phyloP scores from a whole-genome alignment of 2,329 filamentous ascomycete genomes.

The Huntiella bhutanensis region DNA sequence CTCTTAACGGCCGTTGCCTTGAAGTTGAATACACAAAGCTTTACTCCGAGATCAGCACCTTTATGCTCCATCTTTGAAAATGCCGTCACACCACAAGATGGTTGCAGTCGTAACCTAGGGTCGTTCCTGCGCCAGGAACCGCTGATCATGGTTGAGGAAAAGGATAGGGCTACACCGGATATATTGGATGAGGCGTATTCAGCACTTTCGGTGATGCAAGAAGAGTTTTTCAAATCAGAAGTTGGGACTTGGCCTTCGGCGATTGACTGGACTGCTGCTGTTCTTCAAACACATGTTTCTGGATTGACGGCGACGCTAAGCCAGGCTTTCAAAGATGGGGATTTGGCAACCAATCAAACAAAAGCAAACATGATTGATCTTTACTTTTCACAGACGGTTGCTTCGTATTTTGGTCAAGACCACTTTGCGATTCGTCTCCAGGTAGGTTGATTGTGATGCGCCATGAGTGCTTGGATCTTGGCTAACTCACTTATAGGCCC shows the following conservation, averaged over 20 bases:
- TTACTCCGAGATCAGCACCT: slow-evolving; percentile 1
- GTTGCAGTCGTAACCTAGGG: slow-evolving; percentile 3
- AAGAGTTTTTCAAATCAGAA: slow-evolving; percentile 57
- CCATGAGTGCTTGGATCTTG: not conserved
- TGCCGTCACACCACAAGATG: slow-evolving; percentile 8
- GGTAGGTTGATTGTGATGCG: slow-evolving; percentile 15
- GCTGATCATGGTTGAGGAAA: not conserved
- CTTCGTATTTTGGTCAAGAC: slow-evolving; percentile 78
- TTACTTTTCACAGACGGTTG: slow-evolving; percentile 58
- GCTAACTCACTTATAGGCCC: slow-evolving; percentile 37
- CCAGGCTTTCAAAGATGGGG: slow-evolving; percentile 27
- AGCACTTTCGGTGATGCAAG: slow-evolving; percentile 59
- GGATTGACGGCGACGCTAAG: slow-evolving; percentile 56
- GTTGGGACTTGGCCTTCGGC: slow-evolving; percentile 65
- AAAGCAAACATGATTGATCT: slow-evolving; percentile 65
- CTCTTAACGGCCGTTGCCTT: slow-evolving; percentile 7
- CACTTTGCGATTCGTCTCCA: slow-evolving; percentile 50
- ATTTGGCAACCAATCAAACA: slow-evolving; percentile 25
- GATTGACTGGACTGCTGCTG: slow-evolving; percentile 88
- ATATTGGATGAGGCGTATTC: slow-evolving; percentile 33
- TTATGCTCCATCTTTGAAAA: slow-evolving; percentile 12
- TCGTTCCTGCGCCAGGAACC: slow-evolving; percentile 10
- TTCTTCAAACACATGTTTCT: slow-evolving; percentile 62
- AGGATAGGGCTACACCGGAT: slow-evolving; percentile 11
- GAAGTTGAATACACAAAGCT: not conserved